Percentiles rank a stretch among this genome's conserved stretches.
Evolutionary conservation across 192 early-diverging fungal species (phyloP).

Genomic region (Spizellomyces sp.): DNA sequence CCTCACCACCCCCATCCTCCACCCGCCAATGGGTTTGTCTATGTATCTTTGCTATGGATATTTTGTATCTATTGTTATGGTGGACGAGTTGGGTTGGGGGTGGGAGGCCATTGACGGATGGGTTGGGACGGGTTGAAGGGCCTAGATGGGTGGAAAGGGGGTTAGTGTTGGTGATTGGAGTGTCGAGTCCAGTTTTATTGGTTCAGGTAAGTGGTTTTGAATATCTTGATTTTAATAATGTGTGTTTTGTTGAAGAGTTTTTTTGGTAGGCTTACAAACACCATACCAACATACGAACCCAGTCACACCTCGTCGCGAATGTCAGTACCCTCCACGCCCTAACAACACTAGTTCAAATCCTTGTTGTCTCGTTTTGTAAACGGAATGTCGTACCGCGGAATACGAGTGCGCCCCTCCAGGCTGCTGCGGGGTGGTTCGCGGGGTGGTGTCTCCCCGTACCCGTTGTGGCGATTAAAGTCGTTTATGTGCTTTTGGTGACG

Average conservation of each 20-base stretch:
- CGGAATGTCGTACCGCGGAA: not conserved
- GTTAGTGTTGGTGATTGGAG: not conserved
- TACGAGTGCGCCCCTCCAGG: not conserved
- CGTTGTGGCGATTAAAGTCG: conserved; percentile 12
- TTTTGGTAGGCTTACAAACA: not conserved
- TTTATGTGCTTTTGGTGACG: conserved; percentile 18
- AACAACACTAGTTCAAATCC: conserved; percentile 7
- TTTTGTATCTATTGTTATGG: conserved; percentile 6
- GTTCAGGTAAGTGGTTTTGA: not conserved
- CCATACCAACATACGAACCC: not conserved
- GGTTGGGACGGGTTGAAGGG: not conserved
- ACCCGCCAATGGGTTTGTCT: not conserved
- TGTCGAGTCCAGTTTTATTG: conserved; percentile 9
- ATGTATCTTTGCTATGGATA: not conserved
- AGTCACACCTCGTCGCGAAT: not conserved
- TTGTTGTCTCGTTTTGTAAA: conserved; percentile 3
- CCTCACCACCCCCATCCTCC: not conserved
- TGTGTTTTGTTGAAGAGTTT: not conserved
- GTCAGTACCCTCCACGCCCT: conserved; percentile 16
- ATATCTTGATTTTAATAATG: not conserved
- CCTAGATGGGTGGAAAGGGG: not conserved
- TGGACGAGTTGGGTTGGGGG: conserved; percentile 9
- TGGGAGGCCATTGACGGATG: too few relatives aligned
- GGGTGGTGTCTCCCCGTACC: conserved; percentile 20
- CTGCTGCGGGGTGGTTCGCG: conserved; percentile 1